Base-by-base conservation (phyloP, 2,329 filamentous ascomycete genomes). In the Penicillium digitatum region DNA sequence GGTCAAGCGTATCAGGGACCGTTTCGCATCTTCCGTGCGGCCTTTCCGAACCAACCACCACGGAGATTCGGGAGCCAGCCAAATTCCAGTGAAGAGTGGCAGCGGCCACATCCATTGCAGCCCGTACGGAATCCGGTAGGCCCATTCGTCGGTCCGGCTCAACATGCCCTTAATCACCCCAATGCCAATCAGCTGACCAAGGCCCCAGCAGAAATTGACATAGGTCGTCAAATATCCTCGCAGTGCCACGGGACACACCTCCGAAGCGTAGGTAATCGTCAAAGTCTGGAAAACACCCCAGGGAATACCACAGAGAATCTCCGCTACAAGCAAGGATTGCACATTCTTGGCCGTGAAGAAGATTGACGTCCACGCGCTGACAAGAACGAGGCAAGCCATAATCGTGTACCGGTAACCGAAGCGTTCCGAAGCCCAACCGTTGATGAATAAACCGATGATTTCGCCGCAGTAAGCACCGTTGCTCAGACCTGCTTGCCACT, bases 91-190 rank as follows among this genome's bases (percentile, higher is more conserved):
- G 35, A 78, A 69, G 5, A 81, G 70, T 2, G 79, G 79, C 35
- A 79, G 59, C 1, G 79, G 79, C 78, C 78, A 81, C 74, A 80
- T 79, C 79, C 79, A 79, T 60, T 81, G 79, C 24, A 81, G 59
- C 5, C 73, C 75, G 57, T 79, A 81, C 0, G 79, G 79, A 54
- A 81, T 80, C 1, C 77, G 71, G 63, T 80, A 81, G 3, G 78
- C 73, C 79, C 79, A 81, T 59, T 81, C 64, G 52, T 79, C 79
- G 2, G 67, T 51, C 26, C 78, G 69, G 22, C 66, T 63, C 18
- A 81, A 60, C 76, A 80, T 78, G 16, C 73, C 68, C 62, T 74
- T 77, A 60, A 81, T 78, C 18, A 81, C 78, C 12, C 78, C 79
- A 45, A 79, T 72, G 29, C 78, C 79, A 57, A 81, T 78, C 20